phyloP scores from a whole-genome alignment of 192 early-diverging fungal species.

The Borealophlyctis nickersoniae region DNA sequence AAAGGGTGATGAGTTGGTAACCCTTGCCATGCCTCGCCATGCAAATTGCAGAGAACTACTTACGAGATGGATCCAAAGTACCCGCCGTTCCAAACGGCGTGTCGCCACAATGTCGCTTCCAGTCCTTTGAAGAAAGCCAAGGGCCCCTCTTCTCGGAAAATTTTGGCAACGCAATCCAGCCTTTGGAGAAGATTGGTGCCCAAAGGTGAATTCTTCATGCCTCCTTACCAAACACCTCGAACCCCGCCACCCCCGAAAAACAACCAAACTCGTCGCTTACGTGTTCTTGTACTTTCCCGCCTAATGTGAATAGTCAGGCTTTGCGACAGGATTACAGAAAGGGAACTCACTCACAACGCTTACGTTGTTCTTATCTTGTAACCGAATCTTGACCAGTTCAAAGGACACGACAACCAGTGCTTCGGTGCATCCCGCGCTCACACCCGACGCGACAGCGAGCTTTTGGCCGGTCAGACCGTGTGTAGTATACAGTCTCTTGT shows the following conservation, averaged over 20 bases:
- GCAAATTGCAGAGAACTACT: not conserved
- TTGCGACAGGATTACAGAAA: not conserved
- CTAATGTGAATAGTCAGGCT: constrained; percentile 28
- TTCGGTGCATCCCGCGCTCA: constrained; percentile 89
- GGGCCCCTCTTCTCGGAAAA: constrained; percentile 69
- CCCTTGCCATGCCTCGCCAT: not conserved
- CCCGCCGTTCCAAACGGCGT: constrained; percentile 95
- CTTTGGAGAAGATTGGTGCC: not conserved
- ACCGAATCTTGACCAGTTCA: constrained; percentile 92
- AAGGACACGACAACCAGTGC: constrained; percentile 85
- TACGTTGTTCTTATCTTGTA: constrained; percentile 87
- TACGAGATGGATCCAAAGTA: constrained; percentile 76
- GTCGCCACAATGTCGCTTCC: constrained; percentile 91
- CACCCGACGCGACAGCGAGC: constrained; percentile 81
- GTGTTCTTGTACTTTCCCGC: constrained; percentile 83
- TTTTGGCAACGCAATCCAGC: constrained; percentile 18
- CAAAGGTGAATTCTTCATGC: too few species aligned
- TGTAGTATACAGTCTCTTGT: constrained; percentile 51
- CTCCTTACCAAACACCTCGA: too few species aligned
- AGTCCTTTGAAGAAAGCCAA: constrained; percentile 85
- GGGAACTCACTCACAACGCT: constrained; percentile 14
- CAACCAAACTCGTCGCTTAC: too few species aligned
- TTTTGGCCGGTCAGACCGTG: constrained; percentile 63
- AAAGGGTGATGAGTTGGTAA: constrained; percentile 1
- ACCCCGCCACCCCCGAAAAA: too few species aligned